Base-by-base conservation (phyloP, 2,329 filamentous ascomycete genomes). In the Aaosphaeria arxii region DNA sequence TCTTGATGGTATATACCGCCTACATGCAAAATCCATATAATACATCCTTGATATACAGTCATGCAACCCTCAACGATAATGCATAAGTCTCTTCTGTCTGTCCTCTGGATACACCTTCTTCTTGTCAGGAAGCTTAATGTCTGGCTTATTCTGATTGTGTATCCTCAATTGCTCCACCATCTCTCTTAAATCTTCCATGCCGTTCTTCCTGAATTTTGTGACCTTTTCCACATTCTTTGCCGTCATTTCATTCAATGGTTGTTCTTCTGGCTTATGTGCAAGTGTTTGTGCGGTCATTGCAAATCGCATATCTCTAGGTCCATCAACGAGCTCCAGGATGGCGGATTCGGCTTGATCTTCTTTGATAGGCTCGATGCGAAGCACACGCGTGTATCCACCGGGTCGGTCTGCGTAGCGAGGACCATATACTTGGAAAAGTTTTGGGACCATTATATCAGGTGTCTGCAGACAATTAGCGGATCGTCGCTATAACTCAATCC, bases 271-370 rank as follows among this genome's bases (percentile, higher is more conserved):
- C 49, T 78, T 66, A 30, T 84, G 79, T 40, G 89, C 89, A 5
- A 97, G 79, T 0, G 89, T 86, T 59, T 87, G 88, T 29, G 94
- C 94, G 3, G 91, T 96, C 82, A 97, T 85, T 62, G 90, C 89
- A 74, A 96, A 96, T 32, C 91, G 88, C 77, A 96, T 89, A 72
- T 99, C 94, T 69, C 86, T 88, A 32, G 91, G 90, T 33, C 92
- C 91, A 72, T 99, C 94, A 52, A 99, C 91, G 31, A 99, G 82
- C 74, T 97, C 91, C 42, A 99, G 85, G 55, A 99, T 91, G 24
- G 94, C 92, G 32, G 87, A 91, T 54, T 86, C 83, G 6, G 89
- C 92, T 74, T 96, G 90, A 71, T 97, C 92, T 63, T 82, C 81
- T 71, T 92, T 90, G 62, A 88, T 82, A 48, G 94, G 88, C 73